Percentiles rank a stretch among this genome's conserved stretches.
These are phyloP conservation scores for Oryza coarctata DNA, from an alignment of 176 grass and related monocot genomes.

Conservation along the genomic window DNA sequence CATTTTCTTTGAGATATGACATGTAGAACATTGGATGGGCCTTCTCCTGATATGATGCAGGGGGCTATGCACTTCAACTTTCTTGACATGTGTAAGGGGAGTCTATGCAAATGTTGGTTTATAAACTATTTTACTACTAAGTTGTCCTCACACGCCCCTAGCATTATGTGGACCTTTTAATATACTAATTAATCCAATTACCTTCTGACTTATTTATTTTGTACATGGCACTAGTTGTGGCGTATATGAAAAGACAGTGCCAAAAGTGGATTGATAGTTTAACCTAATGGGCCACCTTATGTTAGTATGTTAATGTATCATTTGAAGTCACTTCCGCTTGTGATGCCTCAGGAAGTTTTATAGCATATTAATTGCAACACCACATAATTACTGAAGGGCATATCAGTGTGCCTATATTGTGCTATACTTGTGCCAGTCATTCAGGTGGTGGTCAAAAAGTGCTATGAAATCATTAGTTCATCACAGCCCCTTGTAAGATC, in stretches of 20 bases:
- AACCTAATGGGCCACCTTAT: conserved; percentile 1
- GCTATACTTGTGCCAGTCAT: conserved; percentile 11
- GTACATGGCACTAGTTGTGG: background rate
- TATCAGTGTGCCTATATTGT: background rate
- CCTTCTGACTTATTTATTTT: conserved; percentile 2
- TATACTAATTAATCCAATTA: conserved; percentile 2
- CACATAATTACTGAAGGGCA: background rate
- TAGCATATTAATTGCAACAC: background rate
- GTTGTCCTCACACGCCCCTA: background rate
- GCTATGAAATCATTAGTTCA: background rate
- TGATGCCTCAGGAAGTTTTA: background rate
- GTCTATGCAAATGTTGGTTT: conserved; percentile 9
- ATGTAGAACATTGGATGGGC: background rate
- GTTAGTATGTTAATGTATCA: background rate
- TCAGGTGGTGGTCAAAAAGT: background rate
- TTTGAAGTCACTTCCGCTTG: background rate
- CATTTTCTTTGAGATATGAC: background rate
- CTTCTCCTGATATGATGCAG: conserved; percentile 3
- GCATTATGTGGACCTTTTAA: background rate
- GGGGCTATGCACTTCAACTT: background rate
- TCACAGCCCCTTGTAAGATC: background rate
- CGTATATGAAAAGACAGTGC: conserved; percentile 1
- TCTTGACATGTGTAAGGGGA: background rate
- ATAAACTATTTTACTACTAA: background rate
- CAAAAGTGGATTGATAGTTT: conserved; percentile 30